Base-by-base conservation (phyloP, 2,329 filamentous ascomycete genomes). In the Stromatinia cepivora region DNA sequence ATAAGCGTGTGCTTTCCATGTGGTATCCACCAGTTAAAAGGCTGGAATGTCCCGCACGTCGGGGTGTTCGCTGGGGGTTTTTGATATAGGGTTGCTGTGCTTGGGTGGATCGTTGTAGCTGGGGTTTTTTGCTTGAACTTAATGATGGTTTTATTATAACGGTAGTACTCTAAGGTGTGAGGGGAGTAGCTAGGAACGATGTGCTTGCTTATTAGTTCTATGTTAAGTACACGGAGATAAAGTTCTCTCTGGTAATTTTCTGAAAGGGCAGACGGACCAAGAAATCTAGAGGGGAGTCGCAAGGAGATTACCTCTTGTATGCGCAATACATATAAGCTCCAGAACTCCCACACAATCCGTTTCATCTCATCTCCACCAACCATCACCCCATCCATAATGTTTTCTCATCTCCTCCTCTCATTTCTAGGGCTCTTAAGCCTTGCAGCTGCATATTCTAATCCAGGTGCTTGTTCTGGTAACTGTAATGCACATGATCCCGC, bases 401-500 rank as follows among this genome's bases (percentile, higher is more conserved):
- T 57, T 31, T 58, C 56, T 45, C 42, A 46, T 8, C 39, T 67
- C 13, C 34, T 69, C 11, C 34, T 70, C 13, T 31, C 56, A 2
- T 11, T 73, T 2, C 17, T 66, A 4, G 59, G 61, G 45, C 66
- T 66, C 36, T 39, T 71, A 6, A 67, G 45, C 52, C 36, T 69
- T 13, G 71, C 73, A 45, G 67, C 73, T 66, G 70, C 53, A 25
- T 79, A 80, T 67, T 73, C 78, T 9, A 76, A 79, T 58, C 81
- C 81, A 3, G 77, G 77, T 15, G 69, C 79, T 5, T 83, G 81
- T 72, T 78, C 77, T 39, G 81, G 81, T 28, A 77, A 76, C 45
- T 83, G 81, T 72, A 78, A 76, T 58, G 77, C 80, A 53, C 81
- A 82, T 62, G 81, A 83, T 71, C 81, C 81, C 20, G 74, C 80